Evolutionary conservation across 2,329 filamentous ascomycete genomes (phyloP).

Genomic region (Ophiostoma quercus): DNA sequence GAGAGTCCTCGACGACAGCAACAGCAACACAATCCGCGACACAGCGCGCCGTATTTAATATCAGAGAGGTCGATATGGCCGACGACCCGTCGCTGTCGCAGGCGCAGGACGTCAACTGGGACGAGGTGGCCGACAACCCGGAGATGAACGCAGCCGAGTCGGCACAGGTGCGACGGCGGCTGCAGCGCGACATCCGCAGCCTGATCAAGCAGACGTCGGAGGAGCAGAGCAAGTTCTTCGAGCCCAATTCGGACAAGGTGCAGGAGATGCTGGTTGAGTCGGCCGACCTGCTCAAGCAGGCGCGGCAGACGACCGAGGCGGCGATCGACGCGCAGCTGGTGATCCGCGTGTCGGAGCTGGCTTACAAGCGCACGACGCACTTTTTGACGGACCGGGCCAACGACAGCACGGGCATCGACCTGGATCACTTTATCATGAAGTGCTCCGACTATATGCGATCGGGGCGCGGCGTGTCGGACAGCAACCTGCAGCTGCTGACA

Average conservation of each 20-base stretch:
- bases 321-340: slow-evolving; percentile 84
- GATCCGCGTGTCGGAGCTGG: slow-evolving; percentile 72
- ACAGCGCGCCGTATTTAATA: neutral
- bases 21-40: neutral
- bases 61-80: no score
- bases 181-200: slow-evolving; percentile 44
- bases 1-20: neutral
- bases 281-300: slow-evolving; percentile 59
- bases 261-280: slow-evolving; percentile 60
- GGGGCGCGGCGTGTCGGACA: slow-evolving; percentile 51
- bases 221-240: slow-evolving; percentile 65
- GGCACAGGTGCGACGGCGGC: slow-evolving; percentile 61
- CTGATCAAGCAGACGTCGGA: slow-evolving; percentile 54
- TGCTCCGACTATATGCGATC: slow-evolving; percentile 81
- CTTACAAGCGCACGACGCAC: slow-evolving; percentile 69
- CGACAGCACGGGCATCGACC: slow-evolving; percentile 68
- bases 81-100: slow-evolving; percentile 30
- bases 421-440: slow-evolving; percentile 88
- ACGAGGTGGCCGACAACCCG: slow-evolving; percentile 37
- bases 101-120: slow-evolving; percentile 24
- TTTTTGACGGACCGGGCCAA: slow-evolving; percentile 61
- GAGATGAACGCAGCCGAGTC: slow-evolving; percentile 81
- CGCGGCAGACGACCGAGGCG: slow-evolving; percentile 86
- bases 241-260: slow-evolving; percentile 59
- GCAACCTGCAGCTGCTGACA: slow-evolving; percentile 47